Evolutionary conservation across 1,284 basidiomycete genomes (phyloP).

Genomic region (Irpex lacteus): DNA sequence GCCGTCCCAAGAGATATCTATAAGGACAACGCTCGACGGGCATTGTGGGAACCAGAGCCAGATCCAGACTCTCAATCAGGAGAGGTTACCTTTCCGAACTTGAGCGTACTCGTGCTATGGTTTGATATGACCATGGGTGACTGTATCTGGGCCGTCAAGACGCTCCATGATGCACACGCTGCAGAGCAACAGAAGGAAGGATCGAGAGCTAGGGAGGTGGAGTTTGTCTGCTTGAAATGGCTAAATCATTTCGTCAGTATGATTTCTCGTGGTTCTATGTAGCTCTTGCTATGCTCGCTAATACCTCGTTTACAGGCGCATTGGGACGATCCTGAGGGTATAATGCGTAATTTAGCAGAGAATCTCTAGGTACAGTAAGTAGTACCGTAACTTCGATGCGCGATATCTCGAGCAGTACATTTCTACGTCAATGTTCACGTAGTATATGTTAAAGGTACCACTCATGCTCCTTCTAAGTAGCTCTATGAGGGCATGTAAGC

Average conservation of each 20-base stretch:
- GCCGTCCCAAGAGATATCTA: conserved; percentile 3
- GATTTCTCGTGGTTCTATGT: neutral
- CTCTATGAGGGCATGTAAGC: too few species aligned
- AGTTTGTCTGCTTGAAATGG: conserved; percentile 4
- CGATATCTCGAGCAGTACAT: neutral
- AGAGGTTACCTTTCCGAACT: conserved; percentile 2
- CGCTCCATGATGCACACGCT: neutral
- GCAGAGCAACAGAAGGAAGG: neutral
- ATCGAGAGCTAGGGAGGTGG: conserved; percentile 3
- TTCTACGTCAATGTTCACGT: neutral
- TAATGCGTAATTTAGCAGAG: conserved; percentile 2
- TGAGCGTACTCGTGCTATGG: conserved; percentile 14
- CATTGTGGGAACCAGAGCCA: conserved; percentile 8
- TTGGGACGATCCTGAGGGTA: conserved; percentile 7
- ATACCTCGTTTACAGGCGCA: conserved; percentile 1
- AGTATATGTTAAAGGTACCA: neutral
- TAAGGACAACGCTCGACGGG: conserved; percentile 4
- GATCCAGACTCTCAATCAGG: neutral
- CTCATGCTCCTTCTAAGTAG: too few species aligned
- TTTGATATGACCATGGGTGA: conserved; percentile 14
- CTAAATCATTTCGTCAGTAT: conserved; percentile 19
- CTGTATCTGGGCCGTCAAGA: conserved; percentile 14
- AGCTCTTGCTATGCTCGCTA: neutral
- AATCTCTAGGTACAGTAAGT: neutral
- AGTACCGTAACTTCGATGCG: neutral